Base-by-base conservation (phyloP, 2,329 filamentous ascomycete species). In the Pestalotiopsis sp. region DNA sequence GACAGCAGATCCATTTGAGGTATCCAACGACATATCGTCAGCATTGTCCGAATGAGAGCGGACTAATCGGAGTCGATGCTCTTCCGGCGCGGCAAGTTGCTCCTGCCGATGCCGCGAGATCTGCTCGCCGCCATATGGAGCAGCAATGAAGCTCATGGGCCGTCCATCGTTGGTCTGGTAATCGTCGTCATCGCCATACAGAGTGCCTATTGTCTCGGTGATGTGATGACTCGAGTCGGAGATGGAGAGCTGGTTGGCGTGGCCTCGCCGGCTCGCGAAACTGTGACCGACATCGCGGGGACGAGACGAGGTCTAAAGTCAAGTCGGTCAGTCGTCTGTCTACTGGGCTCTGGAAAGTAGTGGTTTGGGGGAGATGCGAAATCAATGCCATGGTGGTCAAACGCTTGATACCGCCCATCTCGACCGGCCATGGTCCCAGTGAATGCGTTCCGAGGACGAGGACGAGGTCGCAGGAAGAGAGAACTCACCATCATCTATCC, bases 221-320 rank as follows among this genome's bases (percentile, higher is more conserved):
- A 97, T 93, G 88, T 97, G 95, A 82, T 97, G 94, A 82, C 88
- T 94, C 70, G 95, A 92, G 82, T 97, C 94, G 80, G 93, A 96
- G 79, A 97, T 90, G 68, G 88, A 90, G 64, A 89, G 82, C 75
- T 89, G 86, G 76, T 81, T 87, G 70, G 80, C 80, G 79, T 89
- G 87, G 73, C 87, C 87, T 76, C 87, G 87, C 79, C 87, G 86
- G 78, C 80, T 87, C 74, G 86, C 81, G 80, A 89, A 88, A 79
- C 83, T 88, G 77, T 82, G 83, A 78, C 86, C 85, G 79, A 84
- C 82, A 82, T 89, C 84, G 81, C 83, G 85, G 80, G 84, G 83
- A 78, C 85, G 84, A 80, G 86, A 86, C 79, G 87, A 88, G 83
- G 87, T 88, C 87, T 90, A 31, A 62, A 52, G n/a, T 4, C 25